These are phyloP conservation scores for Crinitomyces ghanaensis DNA, from an alignment of 805 yeast species.

Conservation along the genomic window DNA sequence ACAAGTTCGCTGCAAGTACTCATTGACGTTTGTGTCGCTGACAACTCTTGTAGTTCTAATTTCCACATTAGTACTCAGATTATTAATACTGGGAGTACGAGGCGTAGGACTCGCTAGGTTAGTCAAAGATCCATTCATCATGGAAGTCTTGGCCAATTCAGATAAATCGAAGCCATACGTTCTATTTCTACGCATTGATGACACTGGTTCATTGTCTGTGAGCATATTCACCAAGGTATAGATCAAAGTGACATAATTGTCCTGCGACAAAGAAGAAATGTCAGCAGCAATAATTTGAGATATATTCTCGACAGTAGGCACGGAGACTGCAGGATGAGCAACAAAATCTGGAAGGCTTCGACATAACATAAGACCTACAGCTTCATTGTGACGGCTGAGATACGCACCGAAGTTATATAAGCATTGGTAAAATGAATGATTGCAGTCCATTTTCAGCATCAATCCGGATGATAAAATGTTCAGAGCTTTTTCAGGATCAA, in stretches of 20 bases:
- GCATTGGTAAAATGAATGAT: constrained; percentile 39
- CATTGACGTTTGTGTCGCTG: neutral
- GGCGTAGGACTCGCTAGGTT: no score
- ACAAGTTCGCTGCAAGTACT: constrained; percentile 28
- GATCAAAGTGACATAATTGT: constrained; percentile 69
- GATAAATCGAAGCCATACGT: no score
- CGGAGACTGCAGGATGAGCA: constrained; percentile 37
- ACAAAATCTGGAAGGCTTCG: constrained; percentile 33
- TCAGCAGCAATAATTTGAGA: constrained; percentile 55
- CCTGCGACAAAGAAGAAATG: constrained; percentile 60
- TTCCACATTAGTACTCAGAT: constrained; percentile 4
- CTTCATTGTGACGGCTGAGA: constrained; percentile 29
- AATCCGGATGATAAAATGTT: no score
- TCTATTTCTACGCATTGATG: no score
- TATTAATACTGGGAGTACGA: constrained; percentile 5
- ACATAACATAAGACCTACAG: constrained; percentile 24
- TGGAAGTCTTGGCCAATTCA: constrained; percentile 9
- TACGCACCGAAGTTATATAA: constrained; percentile 48
- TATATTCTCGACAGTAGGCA: constrained; percentile 38
- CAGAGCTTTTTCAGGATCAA: constrained; percentile 43
- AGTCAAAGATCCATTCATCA: constrained; percentile 5
- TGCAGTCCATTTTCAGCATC: no score
- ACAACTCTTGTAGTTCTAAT: neutral
- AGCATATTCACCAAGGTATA: constrained; percentile 73
- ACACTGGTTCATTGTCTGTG: constrained; percentile 44